Evolutionary conservation across 768 basidiomycete genomes (phyloP), one percentile per base, ranked within the genome.

Genomic region (Lactarius deliciosus): DNA sequence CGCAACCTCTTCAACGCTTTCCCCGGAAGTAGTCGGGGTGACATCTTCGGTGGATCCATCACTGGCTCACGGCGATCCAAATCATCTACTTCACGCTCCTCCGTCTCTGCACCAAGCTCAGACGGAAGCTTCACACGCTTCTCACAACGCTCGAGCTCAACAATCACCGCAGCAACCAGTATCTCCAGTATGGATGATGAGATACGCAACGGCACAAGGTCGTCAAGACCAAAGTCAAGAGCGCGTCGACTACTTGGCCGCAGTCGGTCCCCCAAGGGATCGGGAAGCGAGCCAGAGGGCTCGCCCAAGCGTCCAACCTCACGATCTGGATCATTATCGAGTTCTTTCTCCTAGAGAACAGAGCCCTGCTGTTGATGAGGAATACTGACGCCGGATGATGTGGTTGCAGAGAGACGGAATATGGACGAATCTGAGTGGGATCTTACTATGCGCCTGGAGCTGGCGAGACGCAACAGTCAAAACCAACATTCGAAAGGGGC

Each of bases 381-480:
- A 80, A 50, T 75, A 82, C 25, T n/a, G 76, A 77, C 18, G 76
- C 79, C 9, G 75, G 80, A n/a, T 60, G 63, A 62, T 18, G 47
- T 63, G 13, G 64, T 76, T 58, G 75, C 76, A 13, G 74, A 76
- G 61, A 72, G 74, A 69, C 80, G 74, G 69, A 77, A 75, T 5
- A 76, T 84, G 69, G 88, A 91, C 68, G 80, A 84, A 59, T 91
- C 89, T 18, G 92, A 94, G 72, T 83, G 83, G 71, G 90, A 96
- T 73, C 79, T 96, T 61, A 83, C 87, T 25, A 81, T 85, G 78
- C 87, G 89, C 57, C 77, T 97, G 60, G 92, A 92, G 68, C 79
- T 96, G 58, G 95, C 95, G 6, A 81, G 92, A 66, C 84, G 85
- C 70, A 97, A 97, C 74, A 93, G 92, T 74, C 82, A 88, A 72